Percentiles rank a stretch among this genome's conserved stretches.
These are phyloP conservation scores for Colletotrichum filicis DNA, from an alignment of 2,329 filamentous ascomycete species.

Conservation along the genomic window DNA sequence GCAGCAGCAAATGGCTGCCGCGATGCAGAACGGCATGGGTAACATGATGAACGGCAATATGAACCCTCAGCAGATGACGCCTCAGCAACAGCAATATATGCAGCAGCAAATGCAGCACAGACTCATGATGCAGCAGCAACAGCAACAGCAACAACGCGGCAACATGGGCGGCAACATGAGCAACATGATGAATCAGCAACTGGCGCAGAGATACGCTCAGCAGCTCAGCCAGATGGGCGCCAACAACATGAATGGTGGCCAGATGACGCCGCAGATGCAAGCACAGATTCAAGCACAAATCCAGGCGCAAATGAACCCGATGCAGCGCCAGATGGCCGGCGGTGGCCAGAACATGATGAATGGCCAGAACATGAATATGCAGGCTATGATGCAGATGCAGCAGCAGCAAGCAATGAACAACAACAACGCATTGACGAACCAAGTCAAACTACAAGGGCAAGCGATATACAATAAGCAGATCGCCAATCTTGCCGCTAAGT, in stretches of 20 bases:
- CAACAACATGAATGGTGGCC: slow-evolving; percentile 42
- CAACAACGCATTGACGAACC: slow-evolving; percentile 37
- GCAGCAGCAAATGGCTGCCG: slow-evolving; percentile 50
- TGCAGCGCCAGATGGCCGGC: slow-evolving; percentile 48
- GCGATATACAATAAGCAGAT: slow-evolving; percentile 54
- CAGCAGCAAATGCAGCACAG: slow-evolving; percentile 40
- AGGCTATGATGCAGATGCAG: slow-evolving; percentile 49
- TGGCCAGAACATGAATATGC: slow-evolving; percentile 50
- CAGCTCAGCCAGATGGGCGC: slow-evolving; percentile 54
- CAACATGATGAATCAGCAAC: slow-evolving; percentile 55
- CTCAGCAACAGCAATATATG: slow-evolving; percentile 30
- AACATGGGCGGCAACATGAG: slow-evolving; percentile 44
- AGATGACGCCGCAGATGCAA: slow-evolving; percentile 52
- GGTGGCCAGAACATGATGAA: slow-evolving; percentile 54
- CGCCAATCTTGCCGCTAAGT: slow-evolving; percentile 45
- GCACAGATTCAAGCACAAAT: slow-evolving; percentile 43
- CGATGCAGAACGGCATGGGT: slow-evolving; percentile 49
- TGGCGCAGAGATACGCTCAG: slow-evolving; percentile 56
- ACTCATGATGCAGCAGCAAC: slow-evolving; percentile 40
- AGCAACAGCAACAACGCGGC: slow-evolving; percentile 47
- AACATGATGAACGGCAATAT: slow-evolving; percentile 49
- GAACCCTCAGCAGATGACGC: slow-evolving; percentile 43
- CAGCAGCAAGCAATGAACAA: slow-evolving; percentile 50
- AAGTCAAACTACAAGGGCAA: slow-evolving; percentile 49
- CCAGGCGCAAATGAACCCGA: slow-evolving; percentile 51